phyloP scores from a whole-genome alignment of 768 basidiomycete genomes.

The Pleurotus cornucopiae region DNA sequence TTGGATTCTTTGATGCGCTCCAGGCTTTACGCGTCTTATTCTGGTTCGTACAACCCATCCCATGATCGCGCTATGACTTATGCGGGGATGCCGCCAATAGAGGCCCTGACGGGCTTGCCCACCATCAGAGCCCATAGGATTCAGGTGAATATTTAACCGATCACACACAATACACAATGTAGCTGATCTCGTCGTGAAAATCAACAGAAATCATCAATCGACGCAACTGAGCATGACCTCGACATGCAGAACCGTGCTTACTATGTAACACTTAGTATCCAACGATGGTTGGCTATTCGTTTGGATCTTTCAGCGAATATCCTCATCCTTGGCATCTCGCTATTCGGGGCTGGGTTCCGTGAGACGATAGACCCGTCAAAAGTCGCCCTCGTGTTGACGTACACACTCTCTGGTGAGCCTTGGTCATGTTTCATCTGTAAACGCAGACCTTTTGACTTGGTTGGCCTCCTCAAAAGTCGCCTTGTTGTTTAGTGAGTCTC shows the following conservation, averaged over 20 bases:
- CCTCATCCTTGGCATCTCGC: conserved; percentile 63
- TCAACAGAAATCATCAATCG: conserved; percentile 39
- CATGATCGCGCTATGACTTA: neutral
- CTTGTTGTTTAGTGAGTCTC: too few relatives aligned
- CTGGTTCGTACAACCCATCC: conserved; percentile 31
- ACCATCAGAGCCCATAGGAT: conserved; percentile 58
- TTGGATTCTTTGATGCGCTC: conserved; percentile 60
- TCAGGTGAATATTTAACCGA: conserved; percentile 32
- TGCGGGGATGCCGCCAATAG: conserved; percentile 21
- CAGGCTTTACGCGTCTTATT: conserved; percentile 49
- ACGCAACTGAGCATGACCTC: conserved; percentile 46
- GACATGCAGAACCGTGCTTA: conserved; percentile 61
- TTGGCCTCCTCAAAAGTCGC: too few relatives aligned
- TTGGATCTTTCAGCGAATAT: conserved; percentile 64
- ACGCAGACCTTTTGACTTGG: neutral
- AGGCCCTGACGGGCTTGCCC: conserved; percentile 58
- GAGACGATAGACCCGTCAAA: conserved; percentile 52
- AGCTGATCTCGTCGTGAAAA: too few relatives aligned
- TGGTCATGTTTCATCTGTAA: neutral
- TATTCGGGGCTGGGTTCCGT: conserved; percentile 67
- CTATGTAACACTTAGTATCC: conserved; percentile 60
- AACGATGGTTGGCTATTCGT: conserved; percentile 59
- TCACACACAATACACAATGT: neutral
- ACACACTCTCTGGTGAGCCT: conserved; percentile 45
- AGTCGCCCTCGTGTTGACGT: conserved; percentile 58